Percentiles rank a stretch among this genome's conserved stretches.
Conservation (phyloP, 2,329 filamentous ascomycete species). For the Paecilomyces variotii region DNA sequence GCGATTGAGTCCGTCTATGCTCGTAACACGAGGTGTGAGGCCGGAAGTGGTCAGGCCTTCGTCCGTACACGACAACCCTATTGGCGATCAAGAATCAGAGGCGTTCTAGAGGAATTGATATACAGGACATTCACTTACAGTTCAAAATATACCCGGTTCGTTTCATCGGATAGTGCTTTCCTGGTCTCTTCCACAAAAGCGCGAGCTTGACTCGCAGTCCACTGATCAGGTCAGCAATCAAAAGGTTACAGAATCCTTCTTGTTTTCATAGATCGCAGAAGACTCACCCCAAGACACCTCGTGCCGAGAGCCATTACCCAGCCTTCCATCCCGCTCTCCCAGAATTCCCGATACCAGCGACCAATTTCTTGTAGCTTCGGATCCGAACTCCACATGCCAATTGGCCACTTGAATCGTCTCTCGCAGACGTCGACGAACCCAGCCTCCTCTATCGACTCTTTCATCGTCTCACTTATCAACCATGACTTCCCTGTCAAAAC, state of each 20-base stretch:
- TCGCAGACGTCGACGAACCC: slow-evolving; percentile 20
- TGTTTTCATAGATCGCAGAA: background rate
- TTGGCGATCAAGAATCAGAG: background rate
- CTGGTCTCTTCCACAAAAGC: slow-evolving; percentile 12
- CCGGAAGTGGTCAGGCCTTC: slow-evolving; percentile 1
- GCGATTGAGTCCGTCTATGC: background rate
- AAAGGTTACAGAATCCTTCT: background rate
- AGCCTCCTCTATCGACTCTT: slow-evolving; percentile 14
- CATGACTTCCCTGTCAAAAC: slow-evolving; percentile 23
- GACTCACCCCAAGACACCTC: slow-evolving; percentile 15
- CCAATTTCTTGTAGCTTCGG: slow-evolving; percentile 13
- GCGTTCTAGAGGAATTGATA: background rate
- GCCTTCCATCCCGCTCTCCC: slow-evolving; percentile 21
- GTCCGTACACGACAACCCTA: slow-evolving; percentile 7
- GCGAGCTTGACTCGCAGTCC: slow-evolving; percentile 20
- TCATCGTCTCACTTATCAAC: slow-evolving; percentile 16
- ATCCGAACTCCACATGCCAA: slow-evolving; percentile 14
- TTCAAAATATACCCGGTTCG: slow-evolving; percentile 14
- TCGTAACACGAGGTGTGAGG: background rate
- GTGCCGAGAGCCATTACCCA: slow-evolving; percentile 21
- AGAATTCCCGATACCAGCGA: slow-evolving; percentile 14
- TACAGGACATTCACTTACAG: slow-evolving; percentile 8
- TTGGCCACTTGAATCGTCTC: slow-evolving; percentile 16
- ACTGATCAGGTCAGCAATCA: slow-evolving; percentile 11
- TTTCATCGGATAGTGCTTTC: slow-evolving; percentile 8